Conservation (phyloP, 352 stramenopile genomes). For the Globisporangium polare region DNA sequence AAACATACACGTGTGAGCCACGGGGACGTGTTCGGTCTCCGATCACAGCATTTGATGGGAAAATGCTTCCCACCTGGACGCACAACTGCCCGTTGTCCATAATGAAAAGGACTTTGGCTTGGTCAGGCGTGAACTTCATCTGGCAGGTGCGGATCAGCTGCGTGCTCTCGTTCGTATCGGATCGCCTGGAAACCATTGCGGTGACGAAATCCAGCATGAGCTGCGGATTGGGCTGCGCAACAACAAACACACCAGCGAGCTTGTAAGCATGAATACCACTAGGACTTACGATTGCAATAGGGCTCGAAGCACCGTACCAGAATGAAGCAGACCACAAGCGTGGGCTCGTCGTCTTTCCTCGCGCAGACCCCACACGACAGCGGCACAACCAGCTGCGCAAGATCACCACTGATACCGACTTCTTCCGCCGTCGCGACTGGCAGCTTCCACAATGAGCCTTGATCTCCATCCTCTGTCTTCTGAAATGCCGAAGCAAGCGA, state of each 20-base stretch:
- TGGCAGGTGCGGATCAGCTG: slow-evolving; percentile 50
- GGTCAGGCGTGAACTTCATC: slow-evolving; percentile 35
- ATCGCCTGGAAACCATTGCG: slow-evolving; percentile 17
- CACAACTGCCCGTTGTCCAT: slow-evolving; percentile 11
- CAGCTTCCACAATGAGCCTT: slow-evolving; percentile 43
- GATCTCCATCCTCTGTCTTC: slow-evolving; percentile 19
- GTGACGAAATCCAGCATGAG: slow-evolving; percentile 49
- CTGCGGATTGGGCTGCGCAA: slow-evolving; percentile 30
- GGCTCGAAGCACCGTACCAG: slow-evolving; percentile 14
- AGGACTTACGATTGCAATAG: not conserved
- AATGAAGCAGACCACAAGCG: slow-evolving; percentile 44
- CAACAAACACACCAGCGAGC: not conserved
- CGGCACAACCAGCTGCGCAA: slow-evolving; percentile 45
- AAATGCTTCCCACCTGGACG: not conserved
- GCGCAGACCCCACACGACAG: slow-evolving; percentile 34
- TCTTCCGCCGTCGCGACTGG: slow-evolving; percentile 36
- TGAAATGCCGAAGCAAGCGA: slow-evolving; percentile 29
- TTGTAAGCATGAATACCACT: not conserved
- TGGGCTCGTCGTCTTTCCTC: slow-evolving; percentile 22
- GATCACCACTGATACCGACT: slow-evolving; percentile 35
- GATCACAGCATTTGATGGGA: not conserved
- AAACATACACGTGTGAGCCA: not conserved
- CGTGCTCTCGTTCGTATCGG: slow-evolving; percentile 5
- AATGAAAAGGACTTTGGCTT: slow-evolving; percentile 35
- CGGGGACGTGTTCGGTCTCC: not conserved